phyloP scores from a whole-genome alignment of 1,284 basidiomycete genomes.

The Trichosporon faecale region DNA sequence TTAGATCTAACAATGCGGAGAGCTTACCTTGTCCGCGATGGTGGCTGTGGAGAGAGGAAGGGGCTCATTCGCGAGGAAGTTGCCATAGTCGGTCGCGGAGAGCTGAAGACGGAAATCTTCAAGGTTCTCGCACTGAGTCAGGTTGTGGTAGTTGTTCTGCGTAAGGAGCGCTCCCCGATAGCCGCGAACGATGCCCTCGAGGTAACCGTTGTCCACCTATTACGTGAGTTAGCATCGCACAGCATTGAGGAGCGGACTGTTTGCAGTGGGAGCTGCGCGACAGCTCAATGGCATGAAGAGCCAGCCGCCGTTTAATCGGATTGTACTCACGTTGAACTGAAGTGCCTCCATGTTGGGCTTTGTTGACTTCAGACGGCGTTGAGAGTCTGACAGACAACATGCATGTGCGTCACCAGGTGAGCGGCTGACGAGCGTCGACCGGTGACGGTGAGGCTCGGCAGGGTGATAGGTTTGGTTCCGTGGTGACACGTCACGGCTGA shows the following conservation, averaged over 20 bases:
- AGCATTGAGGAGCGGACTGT: background rate
- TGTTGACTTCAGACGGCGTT: background rate
- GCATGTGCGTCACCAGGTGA: constrained; percentile 3
- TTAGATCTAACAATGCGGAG: constrained; percentile 5
- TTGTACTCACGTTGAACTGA: constrained; percentile 70
- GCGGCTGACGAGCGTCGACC: background rate
- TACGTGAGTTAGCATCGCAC: constrained; percentile 14
- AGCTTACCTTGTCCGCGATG: constrained; percentile 72
- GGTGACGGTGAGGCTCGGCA: background rate
- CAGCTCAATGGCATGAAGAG: background rate
- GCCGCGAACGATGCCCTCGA: constrained; percentile 90
- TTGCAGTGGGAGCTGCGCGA: constrained; percentile 12
- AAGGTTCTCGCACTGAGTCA: constrained; percentile 95
- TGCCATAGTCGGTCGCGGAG: constrained; percentile 95
- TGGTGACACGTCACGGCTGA: constrained; percentile 6
- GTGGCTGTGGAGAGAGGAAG: constrained; percentile 92
- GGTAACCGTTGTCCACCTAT: constrained; percentile 75
- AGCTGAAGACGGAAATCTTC: constrained; percentile 94
- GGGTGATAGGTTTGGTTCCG: constrained; percentile 1
- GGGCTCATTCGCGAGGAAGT: constrained; percentile 95
- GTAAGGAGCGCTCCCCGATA: constrained; percentile 91
- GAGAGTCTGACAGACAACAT: constrained; percentile 4
- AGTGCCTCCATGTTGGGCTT: constrained; percentile 68
- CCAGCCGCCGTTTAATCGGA: too few species aligned
- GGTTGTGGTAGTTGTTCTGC: constrained; percentile 83